These are phyloP conservation scores for Pichia sp. DNA, from an alignment of 1,139 yeast species.

Conservation along the genomic window DNA sequence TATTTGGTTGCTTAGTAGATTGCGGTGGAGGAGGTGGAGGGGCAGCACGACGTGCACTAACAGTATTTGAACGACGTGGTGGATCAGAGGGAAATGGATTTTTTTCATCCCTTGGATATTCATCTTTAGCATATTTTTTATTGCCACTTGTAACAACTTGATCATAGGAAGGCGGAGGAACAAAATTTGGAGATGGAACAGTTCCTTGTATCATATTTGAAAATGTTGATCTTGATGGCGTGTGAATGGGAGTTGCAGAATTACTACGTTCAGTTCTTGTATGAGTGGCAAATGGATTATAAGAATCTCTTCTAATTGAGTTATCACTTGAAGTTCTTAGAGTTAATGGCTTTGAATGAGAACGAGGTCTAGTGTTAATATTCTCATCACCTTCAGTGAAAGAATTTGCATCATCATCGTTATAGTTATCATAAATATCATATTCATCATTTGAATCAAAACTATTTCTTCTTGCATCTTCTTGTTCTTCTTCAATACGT, in stretches of 20 bases:
- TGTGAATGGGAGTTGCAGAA: constrained; percentile 4
- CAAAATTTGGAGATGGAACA: constrained; percentile 8
- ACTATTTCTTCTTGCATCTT: constrained; percentile 8
- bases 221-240: constrained; percentile 6
- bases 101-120: constrained; percentile 48
- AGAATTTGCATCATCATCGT: constrained; percentile 11
- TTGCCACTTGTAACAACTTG: constrained; percentile 48
- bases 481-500: constrained; percentile 22
- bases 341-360: constrained; percentile 2
- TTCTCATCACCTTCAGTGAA: constrained; percentile 20
- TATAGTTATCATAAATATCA: constrained; percentile 5
- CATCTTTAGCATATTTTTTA: constrained; percentile 35
- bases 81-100: constrained; percentile 26
- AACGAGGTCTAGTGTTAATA: constrained; percentile 8
- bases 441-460: constrained; percentile 5
- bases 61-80: constrained; percentile 15
- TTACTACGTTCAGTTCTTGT: constrained; percentile 10
- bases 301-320: constrained; percentile 11
- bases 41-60: constrained; percentile 13
- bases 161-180: constrained; percentile 60
- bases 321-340: constrained; percentile 8
- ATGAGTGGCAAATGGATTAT: constrained; percentile 14
- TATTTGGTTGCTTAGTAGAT: background rate
- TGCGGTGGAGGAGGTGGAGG: constrained; percentile 7
- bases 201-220: background rate